Evolutionary conservation across 805 yeast genomes (phyloP), one percentile per base, ranked within the genome.

Genomic region (Ogataea sp.): DNA sequence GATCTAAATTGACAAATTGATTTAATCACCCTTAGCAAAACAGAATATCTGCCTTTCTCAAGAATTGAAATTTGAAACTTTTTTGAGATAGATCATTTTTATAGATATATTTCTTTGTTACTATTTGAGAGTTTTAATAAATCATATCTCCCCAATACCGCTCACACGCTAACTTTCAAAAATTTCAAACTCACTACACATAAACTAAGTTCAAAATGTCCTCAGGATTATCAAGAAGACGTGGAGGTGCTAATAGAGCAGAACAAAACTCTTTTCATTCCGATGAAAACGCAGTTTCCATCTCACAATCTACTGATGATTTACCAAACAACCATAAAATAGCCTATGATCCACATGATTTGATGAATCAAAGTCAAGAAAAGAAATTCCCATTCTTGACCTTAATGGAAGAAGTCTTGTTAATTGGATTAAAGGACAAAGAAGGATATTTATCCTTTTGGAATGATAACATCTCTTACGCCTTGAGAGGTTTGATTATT

Each of bases 381-480:
- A 54, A 62, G 39, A 64, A 66, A 36, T 60, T 67, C 23, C 98
- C 98, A 1, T 67, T 78, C 32, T 69, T 93, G 49, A 93, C 98
- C 1, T 65, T 93, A 48, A 88, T 93, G 96, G 98, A 93, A 62
- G 98, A 93, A 62, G 96, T 93, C 6, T 67, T 93, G 47, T 71
- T 93, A 46, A 74, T 93, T 67, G 98, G 98, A 5, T 71, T 93
- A 48, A 89, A 90, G 56, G 97, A 93, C 62, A 83, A 84, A 51
- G 97, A 93, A 62, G 98, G 98, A 11, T 88, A 90, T 60, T 69
- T 93, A 34, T 87, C 96, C 23, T 93, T 93, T 64, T 93, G 98
- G 98, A 93, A 93, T 58, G 98, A 93, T 62, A 89, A 87, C 62
- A 89, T 93, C 39, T 87, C 97, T 20, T 93, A 93, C 64, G 96